Evolutionary conservation across 495 filamentous ascomycete genomes (phyloP).

Genomic region (Trichoderma parareesei): DNA sequence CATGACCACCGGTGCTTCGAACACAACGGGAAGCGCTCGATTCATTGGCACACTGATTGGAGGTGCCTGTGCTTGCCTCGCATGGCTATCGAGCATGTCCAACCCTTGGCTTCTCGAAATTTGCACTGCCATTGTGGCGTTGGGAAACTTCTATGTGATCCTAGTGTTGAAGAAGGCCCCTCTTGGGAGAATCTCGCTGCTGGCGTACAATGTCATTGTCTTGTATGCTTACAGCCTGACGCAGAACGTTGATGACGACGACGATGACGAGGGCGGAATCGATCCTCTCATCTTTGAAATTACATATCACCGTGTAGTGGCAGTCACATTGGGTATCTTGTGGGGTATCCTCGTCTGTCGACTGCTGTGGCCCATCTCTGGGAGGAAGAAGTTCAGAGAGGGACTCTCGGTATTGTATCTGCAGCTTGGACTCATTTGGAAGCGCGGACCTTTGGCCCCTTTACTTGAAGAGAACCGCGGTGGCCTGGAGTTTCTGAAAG

Average conservation of each 20-base stretch:
- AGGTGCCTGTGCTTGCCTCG: constrained; percentile 61
- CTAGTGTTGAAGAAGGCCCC: constrained; percentile 75
- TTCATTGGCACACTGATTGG: constrained; percentile 86
- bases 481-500: constrained; percentile 63
- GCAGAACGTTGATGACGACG: constrained; percentile 66
- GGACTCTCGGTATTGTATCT: constrained; percentile 82
- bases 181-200: constrained; percentile 82
- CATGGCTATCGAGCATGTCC: constrained; percentile 66
- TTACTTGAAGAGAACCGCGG: constrained; percentile 45
- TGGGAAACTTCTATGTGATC: constrained; percentile 84
- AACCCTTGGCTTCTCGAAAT: constrained; percentile 67
- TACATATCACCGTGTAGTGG: constrained; percentile 78
- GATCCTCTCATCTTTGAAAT: constrained; percentile 82
- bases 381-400: constrained; percentile 74
- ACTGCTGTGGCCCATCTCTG: constrained; percentile 87
- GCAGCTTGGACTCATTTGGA: constrained; percentile 93
- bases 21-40: constrained; percentile 78
- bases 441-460: constrained; percentile 77
- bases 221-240: constrained; percentile 89
- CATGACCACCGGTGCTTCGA: constrained; percentile 93
- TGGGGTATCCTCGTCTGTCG: constrained; percentile 92
- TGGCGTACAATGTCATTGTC: constrained; percentile 95
- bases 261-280: constrained; percentile 77
- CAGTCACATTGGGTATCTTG: constrained; percentile 77
- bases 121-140: constrained; percentile 70